These are phyloP conservation scores for Alternaria brassicicola DNA, from an alignment of 2,329 filamentous ascomycete species.

Conservation along the genomic window DNA sequence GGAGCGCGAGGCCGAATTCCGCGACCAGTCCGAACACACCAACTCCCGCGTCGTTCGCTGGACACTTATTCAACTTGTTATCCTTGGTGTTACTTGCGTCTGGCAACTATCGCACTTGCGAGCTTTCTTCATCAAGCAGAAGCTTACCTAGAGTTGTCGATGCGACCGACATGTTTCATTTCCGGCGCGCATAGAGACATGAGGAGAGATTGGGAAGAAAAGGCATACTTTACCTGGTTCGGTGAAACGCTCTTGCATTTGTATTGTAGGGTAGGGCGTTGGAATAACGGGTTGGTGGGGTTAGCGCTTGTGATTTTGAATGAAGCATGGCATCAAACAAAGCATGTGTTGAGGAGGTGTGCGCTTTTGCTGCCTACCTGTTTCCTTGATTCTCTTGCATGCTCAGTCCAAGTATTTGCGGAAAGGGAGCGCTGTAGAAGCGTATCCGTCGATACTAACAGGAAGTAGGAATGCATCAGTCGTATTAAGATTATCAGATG, in stretches of 20 bases:
- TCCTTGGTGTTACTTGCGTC: conserved; percentile 86
- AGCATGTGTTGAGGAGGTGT: not conserved
- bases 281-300: conserved; percentile 11
- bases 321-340: conserved; percentile 3
- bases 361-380: not conserved
- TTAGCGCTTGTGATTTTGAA: conserved; percentile 15
- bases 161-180: not conserved
- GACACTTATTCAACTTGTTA: conserved; percentile 86
- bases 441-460: not conserved
- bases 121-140: conserved; percentile 99
- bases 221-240: conserved; percentile 12
- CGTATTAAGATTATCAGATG: not conserved
- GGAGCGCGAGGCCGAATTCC: conserved; percentile 97
- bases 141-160: conserved; percentile 74
- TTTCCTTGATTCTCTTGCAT: not conserved
- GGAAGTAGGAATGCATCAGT: not conserved
- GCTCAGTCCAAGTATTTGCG: not conserved
- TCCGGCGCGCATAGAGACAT: not conserved
- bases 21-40: conserved; percentile 93
- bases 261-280: conserved; percentile 33
- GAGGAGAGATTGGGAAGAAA: conserved; percentile 11
- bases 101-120: conserved; percentile 97
- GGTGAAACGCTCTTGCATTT: conserved; percentile 15
- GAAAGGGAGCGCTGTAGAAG: not conserved
- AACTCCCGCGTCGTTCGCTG: conserved; percentile 92